Percentiles rank a stretch among this genome's conserved stretches.
These are phyloP conservation scores for Candida ipomoeae DNA, from an alignment of 805 yeast species.

Conservation along the genomic window DNA sequence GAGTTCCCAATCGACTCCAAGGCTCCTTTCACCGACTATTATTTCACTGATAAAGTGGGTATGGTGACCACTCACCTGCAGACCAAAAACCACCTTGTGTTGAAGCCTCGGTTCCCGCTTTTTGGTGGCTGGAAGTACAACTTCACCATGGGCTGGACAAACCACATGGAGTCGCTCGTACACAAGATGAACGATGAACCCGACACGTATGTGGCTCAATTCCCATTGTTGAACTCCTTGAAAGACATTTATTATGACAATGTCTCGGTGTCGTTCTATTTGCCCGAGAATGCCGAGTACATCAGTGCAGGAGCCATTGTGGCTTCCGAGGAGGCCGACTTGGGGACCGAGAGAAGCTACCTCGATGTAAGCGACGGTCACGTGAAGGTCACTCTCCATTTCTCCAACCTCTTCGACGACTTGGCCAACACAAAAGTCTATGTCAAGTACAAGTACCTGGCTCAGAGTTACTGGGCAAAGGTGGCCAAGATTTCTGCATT, in stretches of 20 bases:
- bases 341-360: slow-evolving; percentile 48
- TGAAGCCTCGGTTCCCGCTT: slow-evolving; percentile 89
- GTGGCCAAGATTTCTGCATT: slow-evolving; percentile 63
- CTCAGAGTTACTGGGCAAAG: slow-evolving; percentile 51
- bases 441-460: slow-evolving; percentile 60
- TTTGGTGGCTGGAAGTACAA: slow-evolving; percentile 96
- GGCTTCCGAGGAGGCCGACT: slow-evolving; percentile 26
- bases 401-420: slow-evolving; percentile 64
- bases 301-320: slow-evolving; percentile 57
- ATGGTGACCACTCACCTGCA: slow-evolving; percentile 75
- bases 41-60: slow-evolving; percentile 87
- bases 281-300: slow-evolving; percentile 83
- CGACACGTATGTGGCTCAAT: slow-evolving; percentile 53
- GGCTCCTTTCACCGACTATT: slow-evolving; percentile 48
- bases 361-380: slow-evolving; percentile 79
- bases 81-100: slow-evolving; percentile 42
- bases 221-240: slow-evolving; percentile 75
- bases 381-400: slow-evolving; percentile 60
- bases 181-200: slow-evolving; percentile 34
- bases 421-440: slow-evolving; percentile 52
- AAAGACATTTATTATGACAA: slow-evolving; percentile 62
- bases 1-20: slow-evolving; percentile 46
- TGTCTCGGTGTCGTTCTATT: slow-evolving; percentile 56
- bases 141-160: slow-evolving; percentile 93
- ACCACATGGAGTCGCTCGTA: slow-evolving; percentile 50